phyloP scores from a whole-genome alignment of 257 asterid genomes.

The Solanum infundibuliforme region DNA sequence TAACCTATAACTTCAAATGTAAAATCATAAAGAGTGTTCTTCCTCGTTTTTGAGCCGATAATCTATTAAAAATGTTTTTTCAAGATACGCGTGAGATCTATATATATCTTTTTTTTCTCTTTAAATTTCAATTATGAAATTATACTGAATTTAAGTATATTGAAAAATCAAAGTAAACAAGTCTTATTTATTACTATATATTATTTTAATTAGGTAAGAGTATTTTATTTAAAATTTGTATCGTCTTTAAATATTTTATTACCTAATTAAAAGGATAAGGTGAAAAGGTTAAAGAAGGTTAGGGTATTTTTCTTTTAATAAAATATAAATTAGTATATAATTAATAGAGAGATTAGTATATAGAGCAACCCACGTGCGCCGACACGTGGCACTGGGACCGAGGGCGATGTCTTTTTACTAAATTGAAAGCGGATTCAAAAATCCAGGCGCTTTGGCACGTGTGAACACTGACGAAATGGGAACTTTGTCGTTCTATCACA shows the following conservation, averaged over 20 bases:
- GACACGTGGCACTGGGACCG: constrained; percentile 24
- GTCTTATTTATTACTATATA: not conserved
- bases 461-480: constrained; percentile 6
- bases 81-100: not conserved
- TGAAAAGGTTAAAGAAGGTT: not conserved
- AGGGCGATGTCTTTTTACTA: not conserved
- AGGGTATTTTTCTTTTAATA: not conserved
- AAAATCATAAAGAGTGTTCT: not conserved
- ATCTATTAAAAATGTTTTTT: not conserved
- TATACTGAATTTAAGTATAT: not conserved
- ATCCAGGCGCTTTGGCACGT: constrained; percentile 16
- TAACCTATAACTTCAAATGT: not conserved
- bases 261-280: not conserved
- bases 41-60: not conserved
- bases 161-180: not conserved
- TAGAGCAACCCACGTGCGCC: constrained; percentile 32
- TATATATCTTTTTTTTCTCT: not conserved
- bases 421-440: not conserved
- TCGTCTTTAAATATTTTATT: not conserved
- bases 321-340: not conserved
- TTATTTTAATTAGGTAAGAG: not conserved
- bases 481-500: constrained; percentile 5
- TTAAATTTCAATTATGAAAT: not conserved
- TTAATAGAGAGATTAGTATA: constrained; percentile 11
- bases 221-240: not conserved